Evolutionary conservation across 1,139 yeast genomes (phyloP), one percentile per base, ranked within the genome.

Genomic region (Meyerozyma smithsonii): DNA sequence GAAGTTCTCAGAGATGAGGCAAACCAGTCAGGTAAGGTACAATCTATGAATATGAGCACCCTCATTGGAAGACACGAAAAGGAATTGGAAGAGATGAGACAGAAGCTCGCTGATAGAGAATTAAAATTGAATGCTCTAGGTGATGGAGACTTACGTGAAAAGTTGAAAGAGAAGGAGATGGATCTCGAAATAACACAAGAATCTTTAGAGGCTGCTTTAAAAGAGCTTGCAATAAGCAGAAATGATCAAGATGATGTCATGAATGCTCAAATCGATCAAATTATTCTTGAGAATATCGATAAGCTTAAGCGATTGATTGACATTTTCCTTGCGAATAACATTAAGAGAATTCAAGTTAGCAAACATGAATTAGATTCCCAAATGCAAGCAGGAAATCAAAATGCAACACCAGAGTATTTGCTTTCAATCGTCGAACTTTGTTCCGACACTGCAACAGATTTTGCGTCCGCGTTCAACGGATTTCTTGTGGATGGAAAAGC

Each of bases 171-270:
- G 42, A 84, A 81, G 55, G 94, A 86, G 43, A 81, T 84, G 42
- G 96, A 87, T 55, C 64, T 86, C 41, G 95, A 84, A 56, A 84
- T 86, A 46, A 75, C 85, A 28, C 88, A 82, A 51, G 90, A 84
- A 57, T 81, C 88, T 1, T 77, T 86, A 74, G 95, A 85, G 46
- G 78, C 78, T 46, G 86, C 94, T 1, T 67, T 86, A 38, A 64
- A 64, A 38, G 84, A 80, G 51, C 61, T 82, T 41, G 79, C 81
- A 1, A 72, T 73, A 19, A 63, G 81, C 28, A 83, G 77, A 50
- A 64, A 71, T 38, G 79, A 75, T 36, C 72, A 70, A 43, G 82
- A 77, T 41, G 69, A 71, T 32, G 73, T 79, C 10, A 67, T 77
- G 25, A 77, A 77, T 49, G 81, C 79, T 23, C 80, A 79, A 52